Conservation (phyloP, 164 flowering plant genomes). For the Vitis rotundifolia region DNA sequence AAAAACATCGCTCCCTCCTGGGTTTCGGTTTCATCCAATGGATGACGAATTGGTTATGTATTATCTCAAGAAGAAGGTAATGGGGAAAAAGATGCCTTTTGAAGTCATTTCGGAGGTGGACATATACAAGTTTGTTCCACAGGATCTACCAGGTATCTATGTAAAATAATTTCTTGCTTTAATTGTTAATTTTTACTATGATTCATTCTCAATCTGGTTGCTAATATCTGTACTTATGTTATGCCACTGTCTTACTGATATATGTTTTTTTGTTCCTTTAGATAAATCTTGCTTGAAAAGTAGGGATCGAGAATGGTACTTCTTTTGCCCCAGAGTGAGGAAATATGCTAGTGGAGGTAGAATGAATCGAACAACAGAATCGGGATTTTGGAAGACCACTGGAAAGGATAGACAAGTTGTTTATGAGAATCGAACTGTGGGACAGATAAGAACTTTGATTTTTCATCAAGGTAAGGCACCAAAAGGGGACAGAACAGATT, state of each 20-base stretch:
- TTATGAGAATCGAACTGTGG: slow-evolving; percentile 40
- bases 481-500: slow-evolving; percentile 65
- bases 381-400: slow-evolving; percentile 87
- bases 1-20: slow-evolving; percentile 52
- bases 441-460: slow-evolving; percentile 72
- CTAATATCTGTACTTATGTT: not conserved
- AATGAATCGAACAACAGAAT: slow-evolving; percentile 65
- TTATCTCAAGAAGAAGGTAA: slow-evolving; percentile 68
- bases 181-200: not conserved
- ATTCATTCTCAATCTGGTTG: not conserved
- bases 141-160: slow-evolving; percentile 79
- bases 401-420: slow-evolving; percentile 71
- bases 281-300: slow-evolving; percentile 51
- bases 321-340: slow-evolving; percentile 72
- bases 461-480: slow-evolving; percentile 74
- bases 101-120: slow-evolving; percentile 65
- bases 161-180: not conserved
- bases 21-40: slow-evolving; percentile 90
- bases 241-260: not conserved
- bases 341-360: slow-evolving; percentile 68
- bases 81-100: slow-evolving; percentile 38
- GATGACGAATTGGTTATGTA: slow-evolving; percentile 72
- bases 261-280: slow-evolving; percentile 18
- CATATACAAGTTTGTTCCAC: slow-evolving; percentile 66
- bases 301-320: slow-evolving; percentile 80